These are phyloP conservation scores for Cajanus cajan DNA, from an alignment of 306 rosid species.

Conservation along the genomic window DNA sequence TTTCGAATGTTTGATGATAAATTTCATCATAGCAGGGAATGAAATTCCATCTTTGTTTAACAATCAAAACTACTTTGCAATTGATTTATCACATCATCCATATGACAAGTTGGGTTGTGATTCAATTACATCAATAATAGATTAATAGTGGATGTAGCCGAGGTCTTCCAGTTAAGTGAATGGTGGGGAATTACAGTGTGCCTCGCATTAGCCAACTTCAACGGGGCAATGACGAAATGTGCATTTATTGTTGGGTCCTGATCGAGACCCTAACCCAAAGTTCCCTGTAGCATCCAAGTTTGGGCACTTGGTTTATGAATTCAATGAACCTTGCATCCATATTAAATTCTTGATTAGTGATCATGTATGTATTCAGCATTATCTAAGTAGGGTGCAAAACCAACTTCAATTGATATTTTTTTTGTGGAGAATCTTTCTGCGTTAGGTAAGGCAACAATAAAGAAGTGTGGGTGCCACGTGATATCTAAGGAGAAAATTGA, in stretches of 20 bases:
- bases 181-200: conserved; percentile 23
- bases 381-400: not conserved
- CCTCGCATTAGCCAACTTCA: conserved; percentile 5
- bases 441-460: not conserved
- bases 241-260: conserved; percentile 5
- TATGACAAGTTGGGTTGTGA: not conserved
- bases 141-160: conserved; percentile 7
- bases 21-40: not conserved
- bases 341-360: not conserved
- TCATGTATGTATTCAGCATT: conserved; percentile 2
- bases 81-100: not conserved
- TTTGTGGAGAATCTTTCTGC: not conserved
- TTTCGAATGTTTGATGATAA: too few relatives aligned
- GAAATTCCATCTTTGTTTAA: conserved; percentile 25
- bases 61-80: not conserved
- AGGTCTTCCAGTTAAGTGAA: not conserved
- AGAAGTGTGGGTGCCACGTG: conserved; percentile 9
- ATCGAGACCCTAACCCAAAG: not conserved
- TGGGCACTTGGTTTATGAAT: conserved; percentile 2
- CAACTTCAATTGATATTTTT: conserved; percentile 5
- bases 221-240: not conserved
- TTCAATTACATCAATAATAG: not conserved
- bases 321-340: conserved; percentile 11
- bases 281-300: conserved; percentile 9
- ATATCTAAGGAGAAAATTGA: conserved; percentile 11